phyloP scores from a whole-genome alignment of 257 asterid genomes.

The Solanum pinnatisectum region DNA sequence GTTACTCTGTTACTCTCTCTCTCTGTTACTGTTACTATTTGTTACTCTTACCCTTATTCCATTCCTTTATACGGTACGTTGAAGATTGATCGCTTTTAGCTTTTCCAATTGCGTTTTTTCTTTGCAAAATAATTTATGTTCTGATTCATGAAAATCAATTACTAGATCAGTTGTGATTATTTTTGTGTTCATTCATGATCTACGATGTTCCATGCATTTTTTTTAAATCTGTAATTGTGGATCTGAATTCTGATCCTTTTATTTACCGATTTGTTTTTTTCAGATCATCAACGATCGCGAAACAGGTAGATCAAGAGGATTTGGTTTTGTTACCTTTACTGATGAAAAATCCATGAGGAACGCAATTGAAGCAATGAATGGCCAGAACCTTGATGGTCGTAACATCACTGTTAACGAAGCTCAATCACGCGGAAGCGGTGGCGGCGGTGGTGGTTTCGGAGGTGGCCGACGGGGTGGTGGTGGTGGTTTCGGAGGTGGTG shows the following conservation, averaged over 20 bases:
- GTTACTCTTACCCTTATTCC: constrained; percentile 2
- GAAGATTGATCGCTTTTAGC: constrained; percentile 9
- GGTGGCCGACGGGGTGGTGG: constrained; percentile 15
- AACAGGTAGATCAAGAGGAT: constrained; percentile 93
- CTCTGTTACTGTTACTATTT: constrained; percentile 2
- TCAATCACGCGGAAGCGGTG: constrained; percentile 65
- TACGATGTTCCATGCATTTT: not conserved
- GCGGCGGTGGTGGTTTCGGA: constrained; percentile 12
- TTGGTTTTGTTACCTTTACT: constrained; percentile 81
- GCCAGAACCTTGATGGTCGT: constrained; percentile 77
- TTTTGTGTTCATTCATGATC: not conserved
- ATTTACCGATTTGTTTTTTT: not conserved
- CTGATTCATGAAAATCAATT: not conserved
- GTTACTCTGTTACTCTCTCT: constrained; percentile 3
- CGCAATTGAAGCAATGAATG: constrained; percentile 83
- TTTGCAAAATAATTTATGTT: not conserved
- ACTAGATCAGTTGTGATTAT: not conserved
- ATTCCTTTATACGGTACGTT: constrained; percentile 22
- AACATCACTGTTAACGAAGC: constrained; percentile 90
- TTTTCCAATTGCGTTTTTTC: not conserved
- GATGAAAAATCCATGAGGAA: constrained; percentile 72
- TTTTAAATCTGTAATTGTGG: not conserved
- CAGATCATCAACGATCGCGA: constrained; percentile 85
- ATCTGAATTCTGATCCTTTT: constrained; percentile 11
- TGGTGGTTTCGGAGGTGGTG: constrained; percentile 13